A percentile compares a stretch with the other conserved stretches of the same genome.
Evolutionary conservation across 1,284 basidiomycete species (phyloP).

Genomic region (Mycena citricolor): DNA sequence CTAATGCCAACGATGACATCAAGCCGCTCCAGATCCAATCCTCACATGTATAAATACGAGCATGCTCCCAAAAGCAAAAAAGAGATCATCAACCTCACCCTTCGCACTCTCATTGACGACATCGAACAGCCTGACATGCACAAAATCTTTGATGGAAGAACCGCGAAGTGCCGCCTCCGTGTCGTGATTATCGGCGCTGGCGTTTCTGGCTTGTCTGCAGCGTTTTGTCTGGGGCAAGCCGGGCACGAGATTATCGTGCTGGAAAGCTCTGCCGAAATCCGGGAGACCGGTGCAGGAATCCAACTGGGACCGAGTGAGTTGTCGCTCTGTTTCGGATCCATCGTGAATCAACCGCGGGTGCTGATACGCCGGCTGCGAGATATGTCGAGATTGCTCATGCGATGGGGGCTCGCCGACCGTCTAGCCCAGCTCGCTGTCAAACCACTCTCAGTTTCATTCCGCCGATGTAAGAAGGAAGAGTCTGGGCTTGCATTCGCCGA

Average conservation of each 20-base stretch:
- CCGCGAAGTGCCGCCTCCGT: no score
- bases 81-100: no score
- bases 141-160: no score
- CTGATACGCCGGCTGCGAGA: slow-evolving; percentile 11
- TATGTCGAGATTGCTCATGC: slow-evolving; percentile 40
- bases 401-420: slow-evolving; percentile 50
- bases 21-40: no score
- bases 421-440: slow-evolving; percentile 43
- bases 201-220: slow-evolving; percentile 18
- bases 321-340: neutral
- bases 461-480: slow-evolving; percentile 41
- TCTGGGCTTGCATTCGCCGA: neutral
- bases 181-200: slow-evolving; percentile 20
- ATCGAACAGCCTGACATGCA: no score
- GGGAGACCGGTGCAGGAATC: slow-evolving; percentile 50
- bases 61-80: no score
- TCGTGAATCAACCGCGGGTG: no score
- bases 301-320: no score
- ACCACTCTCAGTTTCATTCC: slow-evolving; percentile 43
- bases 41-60: no score
- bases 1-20: no score
- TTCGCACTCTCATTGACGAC: no score
- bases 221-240: slow-evolving; percentile 10
- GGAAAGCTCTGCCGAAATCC: slow-evolving; percentile 30
- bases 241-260: slow-evolving; percentile 14